Percentiles rank a stretch among this genome's conserved stretches.
Conservation (phyloP, 78 protist genomes). For the Chrysochromulina tobinii region DNA sequence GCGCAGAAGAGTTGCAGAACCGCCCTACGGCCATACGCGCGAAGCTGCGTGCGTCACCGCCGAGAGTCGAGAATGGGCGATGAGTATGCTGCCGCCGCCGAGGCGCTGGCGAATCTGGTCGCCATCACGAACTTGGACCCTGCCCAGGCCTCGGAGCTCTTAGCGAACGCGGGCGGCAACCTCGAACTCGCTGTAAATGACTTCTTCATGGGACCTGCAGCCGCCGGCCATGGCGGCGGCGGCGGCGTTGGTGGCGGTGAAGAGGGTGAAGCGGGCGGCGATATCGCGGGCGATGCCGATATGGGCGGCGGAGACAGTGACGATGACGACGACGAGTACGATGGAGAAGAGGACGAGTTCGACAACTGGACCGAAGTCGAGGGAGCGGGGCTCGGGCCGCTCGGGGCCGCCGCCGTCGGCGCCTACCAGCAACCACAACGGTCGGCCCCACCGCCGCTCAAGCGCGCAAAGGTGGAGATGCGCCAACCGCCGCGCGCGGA, state of each 20-base stretch:
- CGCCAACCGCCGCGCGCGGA: not conserved
- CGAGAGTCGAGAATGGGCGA: too few relatives aligned
- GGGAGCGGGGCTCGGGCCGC: too few relatives aligned
- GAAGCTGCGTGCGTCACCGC: too few relatives aligned
- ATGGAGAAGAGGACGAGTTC: not conserved
- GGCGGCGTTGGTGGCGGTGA: too few relatives aligned
- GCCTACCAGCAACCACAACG: not conserved
- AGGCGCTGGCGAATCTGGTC: too few relatives aligned
- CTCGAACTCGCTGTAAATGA: not conserved
- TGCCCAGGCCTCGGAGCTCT: not conserved
- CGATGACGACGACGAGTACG: not conserved
- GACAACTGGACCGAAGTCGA: too few relatives aligned
- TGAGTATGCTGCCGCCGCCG: too few relatives aligned
- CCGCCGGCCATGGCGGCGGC: too few relatives aligned
- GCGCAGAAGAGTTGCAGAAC: too few relatives aligned
- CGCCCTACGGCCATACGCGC: too few relatives aligned
- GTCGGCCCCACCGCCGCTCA: not conserved
- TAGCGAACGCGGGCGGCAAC: not conserved
- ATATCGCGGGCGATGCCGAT: not conserved
- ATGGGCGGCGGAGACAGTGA: not conserved
- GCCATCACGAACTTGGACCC: too few relatives aligned
- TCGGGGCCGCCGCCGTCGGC: too few relatives aligned
- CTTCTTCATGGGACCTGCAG: not conserved
- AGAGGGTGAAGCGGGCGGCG: not conserved
- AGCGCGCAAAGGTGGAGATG: not conserved